These are phyloP conservation scores for Mycena haematopus DNA, from an alignment of 768 basidiomycete species.

Conservation along the genomic window DNA sequence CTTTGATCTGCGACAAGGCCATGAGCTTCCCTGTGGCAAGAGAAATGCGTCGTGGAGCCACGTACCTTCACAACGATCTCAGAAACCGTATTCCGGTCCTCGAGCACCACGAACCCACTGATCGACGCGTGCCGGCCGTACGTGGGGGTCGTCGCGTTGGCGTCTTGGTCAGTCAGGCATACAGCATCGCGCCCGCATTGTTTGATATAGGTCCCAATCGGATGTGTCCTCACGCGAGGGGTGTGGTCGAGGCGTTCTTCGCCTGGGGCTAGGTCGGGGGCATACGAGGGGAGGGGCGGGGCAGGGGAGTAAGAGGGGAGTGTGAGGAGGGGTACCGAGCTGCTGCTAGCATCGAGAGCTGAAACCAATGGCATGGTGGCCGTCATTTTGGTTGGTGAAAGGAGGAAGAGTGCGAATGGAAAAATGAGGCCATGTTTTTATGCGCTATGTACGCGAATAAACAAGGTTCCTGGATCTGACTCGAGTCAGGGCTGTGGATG, in stretches of 20 bases:
- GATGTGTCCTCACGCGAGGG: constrained; percentile 35
- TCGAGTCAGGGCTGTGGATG: constrained; percentile 9
- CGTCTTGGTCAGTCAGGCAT: constrained; percentile 54
- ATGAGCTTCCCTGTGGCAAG: background rate
- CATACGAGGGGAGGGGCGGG: constrained; percentile 62
- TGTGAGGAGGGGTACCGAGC: constrained; percentile 16
- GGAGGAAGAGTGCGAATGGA: background rate
- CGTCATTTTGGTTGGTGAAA: background rate
- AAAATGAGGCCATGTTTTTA: constrained; percentile 7
- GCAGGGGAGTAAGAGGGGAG: constrained; percentile 65
- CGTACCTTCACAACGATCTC: constrained; percentile 53
- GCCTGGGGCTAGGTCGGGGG: constrained; percentile 55
- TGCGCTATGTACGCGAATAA: constrained; percentile 15
- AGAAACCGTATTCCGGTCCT: constrained; percentile 43
- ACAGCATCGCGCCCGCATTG: constrained; percentile 48
- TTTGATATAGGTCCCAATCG: constrained; percentile 48
- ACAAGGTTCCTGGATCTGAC: constrained; percentile 7
- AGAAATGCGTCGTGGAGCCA: background rate
- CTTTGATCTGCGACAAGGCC: constrained; percentile 44
- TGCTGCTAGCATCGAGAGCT: background rate
- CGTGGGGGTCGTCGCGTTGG: constrained; percentile 42
- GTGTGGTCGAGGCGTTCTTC: constrained; percentile 62
- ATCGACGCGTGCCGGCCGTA: constrained; percentile 53
- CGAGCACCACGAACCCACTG: constrained; percentile 50
- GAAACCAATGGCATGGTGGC: background rate